Conservation (phyloP, 2,329 filamentous ascomycete species). For the Xylaria digitata region DNA sequence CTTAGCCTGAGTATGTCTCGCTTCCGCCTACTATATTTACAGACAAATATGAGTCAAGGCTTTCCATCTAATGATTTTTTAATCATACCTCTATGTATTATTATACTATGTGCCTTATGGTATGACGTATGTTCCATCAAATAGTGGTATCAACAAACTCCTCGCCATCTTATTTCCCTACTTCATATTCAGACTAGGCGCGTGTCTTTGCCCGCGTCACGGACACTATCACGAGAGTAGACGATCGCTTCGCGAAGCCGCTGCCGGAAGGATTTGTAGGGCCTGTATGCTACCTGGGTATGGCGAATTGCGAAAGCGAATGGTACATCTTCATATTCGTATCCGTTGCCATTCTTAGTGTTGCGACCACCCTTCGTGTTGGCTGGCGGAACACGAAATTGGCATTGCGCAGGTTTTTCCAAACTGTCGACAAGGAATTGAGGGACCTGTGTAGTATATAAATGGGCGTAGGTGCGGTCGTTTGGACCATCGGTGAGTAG, state of each 20-base stretch:
- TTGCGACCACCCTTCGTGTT: neutral
- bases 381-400: neutral
- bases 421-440: neutral
- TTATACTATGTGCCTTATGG: neutral
- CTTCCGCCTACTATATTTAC: neutral
- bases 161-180: neutral
- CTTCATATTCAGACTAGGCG: no score
- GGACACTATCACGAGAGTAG: neutral
- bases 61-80: neutral
- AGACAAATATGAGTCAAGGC: neutral
- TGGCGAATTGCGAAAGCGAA: slow-evolving; percentile 5
- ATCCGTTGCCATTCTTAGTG: neutral
- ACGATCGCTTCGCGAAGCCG: slow-evolving; percentile 11
- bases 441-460: slow-evolving; percentile 18
- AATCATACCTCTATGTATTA: neutral
- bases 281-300: slow-evolving; percentile 1
- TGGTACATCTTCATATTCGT: neutral
- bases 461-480: slow-evolving; percentile 1
- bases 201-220: neutral
- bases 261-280: neutral
- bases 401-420: neutral
- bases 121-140: neutral
- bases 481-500: slow-evolving; percentile 13
- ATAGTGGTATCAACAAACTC: neutral
- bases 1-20: neutral